phyloP scores from a whole-genome alignment of 192 early-diverging fungal species.

The Rhizophagus sp. region DNA sequence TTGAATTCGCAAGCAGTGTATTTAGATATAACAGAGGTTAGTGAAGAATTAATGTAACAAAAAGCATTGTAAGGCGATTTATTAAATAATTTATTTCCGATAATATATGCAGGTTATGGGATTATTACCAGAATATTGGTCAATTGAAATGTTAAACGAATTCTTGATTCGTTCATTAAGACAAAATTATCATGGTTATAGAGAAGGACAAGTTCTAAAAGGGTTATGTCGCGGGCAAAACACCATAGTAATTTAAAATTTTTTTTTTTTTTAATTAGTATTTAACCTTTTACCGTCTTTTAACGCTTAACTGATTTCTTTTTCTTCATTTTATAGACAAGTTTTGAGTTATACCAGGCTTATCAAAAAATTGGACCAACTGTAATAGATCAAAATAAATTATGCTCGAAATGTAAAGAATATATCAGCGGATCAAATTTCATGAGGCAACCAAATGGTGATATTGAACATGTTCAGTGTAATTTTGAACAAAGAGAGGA shows the following conservation, averaged over 20 bases:
- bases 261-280: background rate
- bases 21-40: slow-evolving; percentile 53
- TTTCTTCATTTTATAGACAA: slow-evolving; percentile 33
- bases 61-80: background rate
- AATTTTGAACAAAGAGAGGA: background rate
- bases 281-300: background rate
- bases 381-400: slow-evolving; percentile 39
- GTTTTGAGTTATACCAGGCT: slow-evolving; percentile 40
- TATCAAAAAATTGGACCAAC: slow-evolving; percentile 46
- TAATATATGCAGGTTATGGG: slow-evolving; percentile 44
- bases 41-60: background rate
- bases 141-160: slow-evolving; percentile 48
- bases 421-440: slow-evolving; percentile 43
- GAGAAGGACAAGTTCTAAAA: slow-evolving; percentile 49
- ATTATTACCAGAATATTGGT: slow-evolving; percentile 52
- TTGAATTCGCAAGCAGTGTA: slow-evolving; percentile 58
- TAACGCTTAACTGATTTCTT: slow-evolving; percentile 3
- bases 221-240: slow-evolving; percentile 56
- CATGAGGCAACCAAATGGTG: slow-evolving; percentile 39
- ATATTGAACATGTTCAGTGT: slow-evolving; percentile 47
- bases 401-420: slow-evolving; percentile 43
- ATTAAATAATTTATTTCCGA: background rate
- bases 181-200: slow-evolving; percentile 45
- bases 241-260: slow-evolving; percentile 30
- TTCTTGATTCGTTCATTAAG: slow-evolving; percentile 50